Base-by-base conservation (phyloP, 1,139 yeast genomes). In the Protomyces gravidus region DNA sequence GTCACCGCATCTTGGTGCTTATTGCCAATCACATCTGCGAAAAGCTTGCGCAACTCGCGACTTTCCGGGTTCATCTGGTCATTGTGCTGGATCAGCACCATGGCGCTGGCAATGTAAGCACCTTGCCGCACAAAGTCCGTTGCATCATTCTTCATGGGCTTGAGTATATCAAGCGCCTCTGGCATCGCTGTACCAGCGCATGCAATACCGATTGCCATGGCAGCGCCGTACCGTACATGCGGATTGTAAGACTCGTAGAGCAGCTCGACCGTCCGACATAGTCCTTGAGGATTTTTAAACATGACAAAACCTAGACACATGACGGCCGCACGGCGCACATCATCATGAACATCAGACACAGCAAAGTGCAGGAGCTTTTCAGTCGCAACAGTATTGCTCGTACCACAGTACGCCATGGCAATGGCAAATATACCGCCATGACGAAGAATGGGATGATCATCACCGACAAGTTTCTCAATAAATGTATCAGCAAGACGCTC, bases 101-200 rank as follows among this genome's bases (percentile, higher is more conserved):
- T 86, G 5, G 98, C 81, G 64, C 89, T 77, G 1, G 98, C 95
- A 73, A 90, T 86, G 73, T 89, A 81, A 2, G 98, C 97, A 67
- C 97, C 97, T 75, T 92, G 98, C 71, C 97, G 87, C 49, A 94
- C 98, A 74, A 92, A 92, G 72, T 92, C 99, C 53, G 89, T 95
- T 1, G 96, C 84, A 73, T 92, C 99, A 69, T 88, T 88, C 42
- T 92, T 82, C 75, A 92, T 81, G 36, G 97, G 96, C 73, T 89
- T 96, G 66, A 92, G 79, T 23, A 94, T 89, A 65, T 89, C 96
- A 64, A 92, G 81, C 0, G 98, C 98, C 48, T 92, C 84, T 60
- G 86, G 83, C 61, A 87, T 76, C 3, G 90, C 94, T 71, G 95
- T 86, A 59, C 98, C 98, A 28, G 97, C 97, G 77, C 97, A 90